Percentiles rank a stretch among this genome's conserved stretches.
These are phyloP conservation scores for Penicillium waksmanii DNA, from an alignment of 495 filamentous ascomycete genomes.

Conservation along the genomic window DNA sequence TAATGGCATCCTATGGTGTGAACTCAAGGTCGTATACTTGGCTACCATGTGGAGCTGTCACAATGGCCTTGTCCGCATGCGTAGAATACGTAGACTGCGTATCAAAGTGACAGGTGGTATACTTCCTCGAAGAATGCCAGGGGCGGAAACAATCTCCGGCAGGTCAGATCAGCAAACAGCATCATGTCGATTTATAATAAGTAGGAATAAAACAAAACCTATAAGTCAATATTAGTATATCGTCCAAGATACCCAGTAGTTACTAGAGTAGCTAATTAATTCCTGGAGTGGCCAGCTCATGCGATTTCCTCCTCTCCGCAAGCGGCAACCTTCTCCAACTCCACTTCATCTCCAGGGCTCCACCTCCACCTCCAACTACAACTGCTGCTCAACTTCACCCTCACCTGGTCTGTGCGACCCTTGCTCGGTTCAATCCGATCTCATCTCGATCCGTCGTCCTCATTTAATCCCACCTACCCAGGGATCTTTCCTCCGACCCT, in stretches of 20 bases:
- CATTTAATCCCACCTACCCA: slow-evolving; percentile 11
- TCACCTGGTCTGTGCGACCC: slow-evolving; percentile 11
- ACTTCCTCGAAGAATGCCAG: no score
- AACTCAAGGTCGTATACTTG: slow-evolving; percentile 12
- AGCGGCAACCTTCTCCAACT: slow-evolving; percentile 2
- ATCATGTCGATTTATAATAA: not conserved
- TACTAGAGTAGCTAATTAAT: no score
- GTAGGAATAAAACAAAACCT: no score
- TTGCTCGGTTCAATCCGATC: slow-evolving; percentile 9
- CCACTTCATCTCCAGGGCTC: no score
- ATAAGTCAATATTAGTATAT: no score
- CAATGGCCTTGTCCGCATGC: slow-evolving; percentile 32
- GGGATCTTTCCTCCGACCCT: not conserved
- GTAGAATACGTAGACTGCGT: not conserved
- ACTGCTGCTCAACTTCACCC: slow-evolving; percentile 1
- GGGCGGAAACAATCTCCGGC: no score
- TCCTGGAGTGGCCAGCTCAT: no score
- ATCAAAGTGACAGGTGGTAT: not conserved
- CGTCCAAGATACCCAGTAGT: no score
- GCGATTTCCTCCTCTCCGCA: not conserved
- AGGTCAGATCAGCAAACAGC: no score
- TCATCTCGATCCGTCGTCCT: slow-evolving; percentile 20
- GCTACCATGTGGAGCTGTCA: slow-evolving; percentile 12
- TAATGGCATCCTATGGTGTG: slow-evolving; percentile 23
- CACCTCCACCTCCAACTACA: not conserved